phyloP scores from a whole-genome alignment of 169 alveolate genomes.

The Cryptosporidium sp. region DNA sequence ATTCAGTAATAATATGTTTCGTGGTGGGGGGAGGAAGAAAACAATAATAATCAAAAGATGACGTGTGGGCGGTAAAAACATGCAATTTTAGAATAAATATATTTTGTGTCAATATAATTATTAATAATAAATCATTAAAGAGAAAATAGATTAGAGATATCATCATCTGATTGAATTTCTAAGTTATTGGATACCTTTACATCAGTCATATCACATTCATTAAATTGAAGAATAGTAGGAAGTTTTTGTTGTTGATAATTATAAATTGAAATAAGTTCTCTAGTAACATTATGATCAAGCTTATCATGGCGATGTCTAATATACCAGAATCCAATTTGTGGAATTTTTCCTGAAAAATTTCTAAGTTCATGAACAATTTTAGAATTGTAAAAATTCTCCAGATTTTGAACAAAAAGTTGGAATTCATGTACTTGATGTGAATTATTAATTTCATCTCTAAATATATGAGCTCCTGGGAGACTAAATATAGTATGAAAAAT shows the following conservation, averaged over 20 bases:
- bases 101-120: background rate
- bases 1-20: background rate
- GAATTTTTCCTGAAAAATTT: constrained; percentile 6
- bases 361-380: background rate
- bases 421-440: constrained; percentile 31
- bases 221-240: constrained; percentile 39
- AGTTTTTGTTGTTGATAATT: background rate
- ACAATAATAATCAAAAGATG: background rate
- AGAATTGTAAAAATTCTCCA: background rate
- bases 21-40: background rate
- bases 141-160: constrained; percentile 19
- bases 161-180: background rate
- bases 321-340: constrained; percentile 68
- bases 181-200: constrained; percentile 12
- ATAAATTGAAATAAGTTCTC: constrained; percentile 51
- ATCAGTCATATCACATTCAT: constrained; percentile 39
- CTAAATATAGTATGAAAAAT: constrained; percentile 58
- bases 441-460: constrained; percentile 49
- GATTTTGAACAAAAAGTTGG: background rate
- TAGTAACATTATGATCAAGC: constrained; percentile 36
- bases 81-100: background rate
- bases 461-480: constrained; percentile 46
- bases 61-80: constrained; percentile 15
- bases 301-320: constrained; percentile 63
- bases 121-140: background rate